Percentiles rank a stretch among this genome's conserved stretches.
Conservation (phyloP, 2,329 filamentous ascomycete species). For the Colletotrichum sp. region DNA sequence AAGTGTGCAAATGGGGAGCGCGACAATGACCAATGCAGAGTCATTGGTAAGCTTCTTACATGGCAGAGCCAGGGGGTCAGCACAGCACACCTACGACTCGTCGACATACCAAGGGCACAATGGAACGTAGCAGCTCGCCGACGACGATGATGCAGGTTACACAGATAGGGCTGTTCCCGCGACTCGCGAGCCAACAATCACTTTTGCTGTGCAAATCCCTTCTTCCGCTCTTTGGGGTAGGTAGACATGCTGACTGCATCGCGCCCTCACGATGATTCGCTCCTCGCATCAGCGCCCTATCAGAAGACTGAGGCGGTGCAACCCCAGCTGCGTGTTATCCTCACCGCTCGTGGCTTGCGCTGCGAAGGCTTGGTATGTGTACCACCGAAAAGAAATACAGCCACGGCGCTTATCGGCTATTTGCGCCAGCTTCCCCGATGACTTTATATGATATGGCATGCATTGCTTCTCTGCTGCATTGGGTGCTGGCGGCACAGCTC, state of each 20-base stretch:
- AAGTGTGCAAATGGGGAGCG: not conserved
- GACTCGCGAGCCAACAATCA: not conserved
- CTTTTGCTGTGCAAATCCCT: not conserved
- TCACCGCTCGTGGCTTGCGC: slow-evolving; percentile 14
- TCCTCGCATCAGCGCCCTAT: not conserved
- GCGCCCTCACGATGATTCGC: not conserved
- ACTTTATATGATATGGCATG: not conserved
- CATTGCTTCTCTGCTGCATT: not conserved
- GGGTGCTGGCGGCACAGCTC: not conserved
- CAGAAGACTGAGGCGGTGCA: not conserved
- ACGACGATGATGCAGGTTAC: not conserved
- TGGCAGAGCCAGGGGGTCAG: not conserved
- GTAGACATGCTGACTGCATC: not conserved
- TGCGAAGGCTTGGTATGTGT: not conserved
- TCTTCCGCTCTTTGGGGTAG: not conserved
- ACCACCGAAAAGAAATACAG: not conserved
- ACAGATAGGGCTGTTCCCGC: slow-evolving; percentile 8
- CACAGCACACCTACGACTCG: not conserved
- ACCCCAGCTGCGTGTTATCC: slow-evolving; percentile 3
- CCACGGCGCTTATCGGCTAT: not conserved
- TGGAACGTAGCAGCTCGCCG: slow-evolving; percentile 12
- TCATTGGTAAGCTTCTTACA: slow-evolving; percentile 2
- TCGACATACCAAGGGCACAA: not conserved
- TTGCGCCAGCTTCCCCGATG: not conserved
- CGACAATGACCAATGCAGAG: not conserved